Evolutionary conservation across 495 filamentous ascomycete species (phyloP).

Genomic region (Cryomyces minteri): DNA sequence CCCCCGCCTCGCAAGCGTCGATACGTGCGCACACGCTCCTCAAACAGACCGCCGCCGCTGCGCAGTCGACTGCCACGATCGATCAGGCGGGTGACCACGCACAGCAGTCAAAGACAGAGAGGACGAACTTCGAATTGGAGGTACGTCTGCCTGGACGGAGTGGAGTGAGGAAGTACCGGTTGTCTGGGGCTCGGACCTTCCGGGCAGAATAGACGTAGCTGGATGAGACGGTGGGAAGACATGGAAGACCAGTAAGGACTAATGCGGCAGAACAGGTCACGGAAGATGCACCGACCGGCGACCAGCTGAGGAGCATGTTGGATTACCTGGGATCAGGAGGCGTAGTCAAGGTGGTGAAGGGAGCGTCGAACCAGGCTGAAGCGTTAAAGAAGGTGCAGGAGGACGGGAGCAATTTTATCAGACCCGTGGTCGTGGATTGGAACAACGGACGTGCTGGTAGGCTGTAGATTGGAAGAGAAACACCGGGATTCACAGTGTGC

Average conservation of each 20-base stretch:
- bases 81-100: slow-evolving; percentile 46
- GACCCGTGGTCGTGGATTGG: slow-evolving; percentile 89
- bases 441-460: slow-evolving; percentile 59
- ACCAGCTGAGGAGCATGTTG: slow-evolving; percentile 74
- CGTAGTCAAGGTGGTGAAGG: slow-evolving; percentile 43
- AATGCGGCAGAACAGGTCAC: slow-evolving; percentile 79
- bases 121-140: slow-evolving; percentile 13
- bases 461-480: slow-evolving; percentile 1
- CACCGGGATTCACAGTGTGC: neutral
- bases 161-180: too few species aligned
- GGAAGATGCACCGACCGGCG: slow-evolving; percentile 57
- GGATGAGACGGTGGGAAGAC: too few species aligned
- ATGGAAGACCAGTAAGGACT: too few species aligned
- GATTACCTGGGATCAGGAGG: slow-evolving; percentile 53
- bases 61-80: slow-evolving; percentile 42
- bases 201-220: too few species aligned
- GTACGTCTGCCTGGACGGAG: too few species aligned
- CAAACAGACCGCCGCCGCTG: slow-evolving; percentile 28
- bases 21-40: slow-evolving; percentile 42
- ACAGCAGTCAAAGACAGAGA: slow-evolving; percentile 30
- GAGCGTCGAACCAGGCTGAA: slow-evolving; percentile 50
- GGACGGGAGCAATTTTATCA: slow-evolving; percentile 37
- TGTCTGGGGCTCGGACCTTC: too few species aligned
- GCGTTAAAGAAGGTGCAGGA: slow-evolving; percentile 52
- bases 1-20: slow-evolving; percentile 44